These are phyloP conservation scores for Lolium rigidum DNA, from an alignment of 176 grass and related monocot species.

Conservation along the genomic window DNA sequence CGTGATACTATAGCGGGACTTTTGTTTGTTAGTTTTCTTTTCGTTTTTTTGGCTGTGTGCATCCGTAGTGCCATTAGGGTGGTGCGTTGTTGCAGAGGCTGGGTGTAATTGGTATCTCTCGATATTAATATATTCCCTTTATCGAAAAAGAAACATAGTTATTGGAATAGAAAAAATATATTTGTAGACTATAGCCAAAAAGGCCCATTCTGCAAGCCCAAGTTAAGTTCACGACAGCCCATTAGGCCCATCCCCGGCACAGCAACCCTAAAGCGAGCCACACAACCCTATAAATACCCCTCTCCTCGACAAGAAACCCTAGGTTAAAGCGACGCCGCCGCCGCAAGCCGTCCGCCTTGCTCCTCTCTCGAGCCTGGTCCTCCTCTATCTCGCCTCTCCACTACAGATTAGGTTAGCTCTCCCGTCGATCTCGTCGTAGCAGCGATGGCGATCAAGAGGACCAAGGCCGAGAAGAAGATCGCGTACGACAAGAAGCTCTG, in stretches of 20 bases:
- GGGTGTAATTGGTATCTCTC: no score
- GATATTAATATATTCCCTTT: no score
- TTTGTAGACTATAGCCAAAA: neutral
- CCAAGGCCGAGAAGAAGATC: conserved; percentile 84
- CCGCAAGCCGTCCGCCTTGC: conserved; percentile 65
- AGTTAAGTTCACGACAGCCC: neutral
- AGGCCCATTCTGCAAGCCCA: neutral
- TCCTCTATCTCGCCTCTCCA: conserved; percentile 6
- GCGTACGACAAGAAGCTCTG: conserved; percentile 79
- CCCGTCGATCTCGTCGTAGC: neutral
- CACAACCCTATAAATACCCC: neutral
- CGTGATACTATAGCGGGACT: no score
- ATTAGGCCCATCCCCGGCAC: neutral
- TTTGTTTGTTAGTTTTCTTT: no score
- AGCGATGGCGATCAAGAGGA: conserved; percentile 77
- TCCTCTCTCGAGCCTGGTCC: conserved; percentile 59
- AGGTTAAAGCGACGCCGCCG: conserved; percentile 81
- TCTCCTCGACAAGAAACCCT: neutral
- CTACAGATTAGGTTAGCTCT: neutral
- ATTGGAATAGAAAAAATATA: no score
- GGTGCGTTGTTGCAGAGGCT: no score
- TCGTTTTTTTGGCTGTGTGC: no score
- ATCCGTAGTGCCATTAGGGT: no score
- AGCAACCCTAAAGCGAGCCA: conserved; percentile 24
- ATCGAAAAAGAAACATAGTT: no score